phyloP scores from a whole-genome alignment of 768 basidiomycete genomes.

The Gloeostereum incarnatum region DNA sequence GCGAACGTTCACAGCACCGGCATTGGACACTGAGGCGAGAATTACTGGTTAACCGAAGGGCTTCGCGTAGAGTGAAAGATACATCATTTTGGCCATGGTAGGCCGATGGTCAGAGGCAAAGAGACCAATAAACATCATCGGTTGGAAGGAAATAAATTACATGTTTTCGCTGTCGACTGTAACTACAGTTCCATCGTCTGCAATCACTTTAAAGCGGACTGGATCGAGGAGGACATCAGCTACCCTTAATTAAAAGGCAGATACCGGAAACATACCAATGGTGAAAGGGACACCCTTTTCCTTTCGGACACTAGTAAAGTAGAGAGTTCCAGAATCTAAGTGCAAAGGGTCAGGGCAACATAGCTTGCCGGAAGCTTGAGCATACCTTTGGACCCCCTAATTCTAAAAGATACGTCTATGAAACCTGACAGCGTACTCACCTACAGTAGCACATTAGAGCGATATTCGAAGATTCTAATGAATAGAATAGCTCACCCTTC shows the following conservation, averaged over 20 bases:
- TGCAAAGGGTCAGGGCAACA: not conserved
- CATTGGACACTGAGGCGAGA: no score
- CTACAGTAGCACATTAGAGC: not conserved
- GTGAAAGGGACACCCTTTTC: conserved; percentile 64
- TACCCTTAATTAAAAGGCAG: not conserved
- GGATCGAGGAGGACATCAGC: conserved; percentile 5
- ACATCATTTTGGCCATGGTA: no score
- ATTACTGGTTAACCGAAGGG: no score
- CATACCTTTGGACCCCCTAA: conserved; percentile 64
- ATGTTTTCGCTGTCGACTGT: conserved; percentile 23
- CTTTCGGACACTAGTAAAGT: conserved; percentile 78
- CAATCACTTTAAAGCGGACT: conserved; percentile 65
- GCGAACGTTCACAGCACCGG: no score
- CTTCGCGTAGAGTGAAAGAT: no score
- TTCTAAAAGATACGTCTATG: conserved; percentile 68
- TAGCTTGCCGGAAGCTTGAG: conserved; percentile 1
- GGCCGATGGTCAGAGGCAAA: no score
- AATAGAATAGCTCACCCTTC: conserved; percentile 38
- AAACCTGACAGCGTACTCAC: conserved; percentile 67
- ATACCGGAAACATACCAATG: conserved; percentile 43
- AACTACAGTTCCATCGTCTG: conserved; percentile 46
- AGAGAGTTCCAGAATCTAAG: conserved; percentile 64
- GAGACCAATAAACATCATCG: no score
- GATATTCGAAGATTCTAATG: not conserved
- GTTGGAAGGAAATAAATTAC: no score